Conservation (phyloP, 2,329 filamentous ascomycete genomes). For the Didymella pinodella region DNA sequence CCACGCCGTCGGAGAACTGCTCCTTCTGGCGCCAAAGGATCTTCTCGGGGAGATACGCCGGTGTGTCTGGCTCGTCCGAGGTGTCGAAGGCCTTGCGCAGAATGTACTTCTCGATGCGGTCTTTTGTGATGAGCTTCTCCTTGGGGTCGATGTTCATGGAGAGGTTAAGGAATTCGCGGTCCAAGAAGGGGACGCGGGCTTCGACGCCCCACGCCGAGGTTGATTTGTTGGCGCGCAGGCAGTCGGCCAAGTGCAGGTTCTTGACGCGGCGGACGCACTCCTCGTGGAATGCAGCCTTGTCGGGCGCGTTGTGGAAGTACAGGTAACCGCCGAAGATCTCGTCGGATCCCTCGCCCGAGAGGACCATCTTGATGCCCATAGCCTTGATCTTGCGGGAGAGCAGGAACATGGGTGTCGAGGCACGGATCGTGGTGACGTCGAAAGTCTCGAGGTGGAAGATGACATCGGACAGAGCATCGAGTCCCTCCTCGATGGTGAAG, state of each 20-base stretch:
- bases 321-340: slow-evolving; percentile 99
- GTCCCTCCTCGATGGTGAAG: slow-evolving; percentile 95
- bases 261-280: slow-evolving; percentile 95
- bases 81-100: slow-evolving; percentile 98
- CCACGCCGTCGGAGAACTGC: slow-evolving; percentile 98
- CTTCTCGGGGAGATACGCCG: slow-evolving; percentile 91
- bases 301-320: slow-evolving; percentile 95
- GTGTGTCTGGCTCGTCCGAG: slow-evolving; percentile 77
- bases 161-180: slow-evolving; percentile 94
- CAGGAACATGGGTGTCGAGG: slow-evolving; percentile 98
- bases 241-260: slow-evolving; percentile 96
- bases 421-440: slow-evolving; percentile 97
- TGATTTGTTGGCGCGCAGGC: slow-evolving; percentile 97
- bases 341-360: slow-evolving; percentile 95
- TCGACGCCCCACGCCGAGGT: slow-evolving; percentile 98
- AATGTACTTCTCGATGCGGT: slow-evolving; percentile 95
- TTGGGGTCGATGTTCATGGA: slow-evolving; percentile 92
- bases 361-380: slow-evolving; percentile 99
- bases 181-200: slow-evolving; percentile 95
- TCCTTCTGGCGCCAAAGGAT: slow-evolving; percentile 99
- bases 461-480: slow-evolving; percentile 95
- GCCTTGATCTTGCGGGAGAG: slow-evolving; percentile 99
- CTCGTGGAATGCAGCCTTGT: slow-evolving; percentile 91
- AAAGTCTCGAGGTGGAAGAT: slow-evolving; percentile 98
- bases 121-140: slow-evolving; percentile 87